Base-by-base conservation (phyloP, 2,329 filamentous ascomycete genomes). In the Cladosporium oxysporum region DNA sequence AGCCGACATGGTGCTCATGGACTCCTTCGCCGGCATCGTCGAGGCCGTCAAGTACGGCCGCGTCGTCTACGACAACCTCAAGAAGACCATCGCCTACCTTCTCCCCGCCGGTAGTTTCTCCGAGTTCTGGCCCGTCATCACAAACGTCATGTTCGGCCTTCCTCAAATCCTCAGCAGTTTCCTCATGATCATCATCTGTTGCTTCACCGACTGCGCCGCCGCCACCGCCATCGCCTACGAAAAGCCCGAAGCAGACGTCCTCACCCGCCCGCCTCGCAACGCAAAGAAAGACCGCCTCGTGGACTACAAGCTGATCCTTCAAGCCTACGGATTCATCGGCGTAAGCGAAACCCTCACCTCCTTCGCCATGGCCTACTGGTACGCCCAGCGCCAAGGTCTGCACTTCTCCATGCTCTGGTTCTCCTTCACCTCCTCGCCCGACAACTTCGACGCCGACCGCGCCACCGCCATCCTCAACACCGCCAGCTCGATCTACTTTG, bases 21-120 rank as follows among this genome's bases (percentile, higher is more conserved):
- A 92, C 62, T 88, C 86, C 0, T 93, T 93, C 73, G 84, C 86
- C 0, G 89, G 88, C 1, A 85, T 93, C 35, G 87, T 92, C 5
- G 85, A 90, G 72, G 91, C 90, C 0, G 86, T 93, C 2, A 83
- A 87, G 69, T 91, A 90, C 66, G 90, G 90, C 0, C 85, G 90
- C 16, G 85, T 91, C 6, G 89, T 92, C n/a, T 93, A 91, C 77
- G 89, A 92, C 76, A 93, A 93, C 71, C 79, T 93, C 60, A 90
- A 91, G 76, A 93, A 93, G 82, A 89, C 86, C 0, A 87, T 91
- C 67, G 85, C 87, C n/a, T 92, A 92, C 72, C 81, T 92, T 2
- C 82, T 92, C 0, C 90, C 90, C 0, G 90, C 90, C 0, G 90
- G 90, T 2, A 86, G 82, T n/a, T 92, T 91, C 75, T 87, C 85